Conservation (phyloP, 1,284 basidiomycete species). For the Cryptococcus amylolentus region DNA sequence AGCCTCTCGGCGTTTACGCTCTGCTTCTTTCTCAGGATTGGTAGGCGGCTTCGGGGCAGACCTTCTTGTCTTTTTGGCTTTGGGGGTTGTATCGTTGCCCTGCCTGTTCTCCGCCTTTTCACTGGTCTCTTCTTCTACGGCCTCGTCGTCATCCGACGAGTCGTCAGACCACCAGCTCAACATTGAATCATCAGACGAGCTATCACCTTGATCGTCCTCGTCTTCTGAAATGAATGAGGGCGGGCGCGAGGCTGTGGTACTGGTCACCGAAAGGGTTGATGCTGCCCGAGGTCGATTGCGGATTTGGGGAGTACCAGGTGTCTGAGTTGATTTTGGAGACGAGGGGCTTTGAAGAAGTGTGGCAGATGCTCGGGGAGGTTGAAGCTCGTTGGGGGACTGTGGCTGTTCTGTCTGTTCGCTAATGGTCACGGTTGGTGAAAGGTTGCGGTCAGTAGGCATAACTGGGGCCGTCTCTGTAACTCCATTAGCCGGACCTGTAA, state of each 20-base stretch:
- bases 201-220: slow-evolving; percentile 32
- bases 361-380: too few species aligned
- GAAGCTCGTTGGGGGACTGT: too few species aligned
- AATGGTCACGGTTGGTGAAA: too few species aligned
- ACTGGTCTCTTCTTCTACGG: slow-evolving; percentile 16
- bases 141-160: slow-evolving; percentile 47
- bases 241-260: neutral
- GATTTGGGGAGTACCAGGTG: neutral
- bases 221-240: slow-evolving; percentile 16
- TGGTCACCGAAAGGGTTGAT: slow-evolving; percentile 11
- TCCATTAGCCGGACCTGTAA: neutral
- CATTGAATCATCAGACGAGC: slow-evolving; percentile 35
- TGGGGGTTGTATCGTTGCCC: slow-evolving; percentile 16
- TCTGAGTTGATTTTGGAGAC: too few species aligned
- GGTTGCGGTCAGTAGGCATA: too few species aligned
- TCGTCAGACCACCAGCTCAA: slow-evolving; percentile 45
- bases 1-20: slow-evolving; percentile 63
- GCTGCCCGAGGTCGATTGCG: slow-evolving; percentile 6
- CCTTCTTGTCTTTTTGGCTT: slow-evolving; percentile 13
- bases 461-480: too few species aligned
- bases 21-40: slow-evolving; percentile 53
- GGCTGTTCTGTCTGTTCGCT: too few species aligned
- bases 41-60: neutral
- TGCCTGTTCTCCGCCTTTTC: neutral
- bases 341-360: too few species aligned